These are phyloP conservation scores for Penicillium diatomitis DNA, from an alignment of 495 filamentous ascomycete species.

Conservation along the genomic window DNA sequence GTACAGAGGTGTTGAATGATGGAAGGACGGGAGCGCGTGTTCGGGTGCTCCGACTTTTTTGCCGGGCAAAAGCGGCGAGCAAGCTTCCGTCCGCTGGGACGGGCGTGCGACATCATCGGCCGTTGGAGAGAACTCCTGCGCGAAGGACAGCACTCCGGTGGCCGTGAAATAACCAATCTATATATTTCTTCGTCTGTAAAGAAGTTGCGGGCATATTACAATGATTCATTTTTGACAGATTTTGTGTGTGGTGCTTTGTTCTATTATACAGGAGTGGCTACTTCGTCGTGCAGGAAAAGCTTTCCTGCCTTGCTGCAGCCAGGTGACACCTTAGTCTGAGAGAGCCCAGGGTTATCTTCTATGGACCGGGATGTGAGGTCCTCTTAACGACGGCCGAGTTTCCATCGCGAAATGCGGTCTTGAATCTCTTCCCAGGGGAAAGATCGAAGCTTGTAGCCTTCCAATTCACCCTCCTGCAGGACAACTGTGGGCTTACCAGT, in stretches of 20 bases:
- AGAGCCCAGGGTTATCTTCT: neutral
- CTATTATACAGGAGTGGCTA: conserved; percentile 17
- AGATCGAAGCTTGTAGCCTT: conserved; percentile 33
- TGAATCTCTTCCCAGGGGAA: conserved; percentile 88
- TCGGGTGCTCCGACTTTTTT: conserved; percentile 36
- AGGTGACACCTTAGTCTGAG: conserved; percentile 1
- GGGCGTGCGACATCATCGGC: conserved; percentile 10
- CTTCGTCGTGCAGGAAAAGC: conserved; percentile 3
- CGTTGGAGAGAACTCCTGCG: too few relatives aligned
- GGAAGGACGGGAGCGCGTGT: conserved; percentile 19
- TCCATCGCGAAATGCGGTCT: conserved; percentile 73
- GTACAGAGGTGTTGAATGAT: conserved; percentile 18
- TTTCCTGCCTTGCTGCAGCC: neutral
- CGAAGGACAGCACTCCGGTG: too few relatives aligned
- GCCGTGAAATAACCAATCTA: neutral
- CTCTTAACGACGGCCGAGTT: conserved; percentile 59
- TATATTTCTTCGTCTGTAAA: neutral
- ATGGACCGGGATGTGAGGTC: neutral
- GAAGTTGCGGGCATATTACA: neutral
- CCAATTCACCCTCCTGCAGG: conserved; percentile 61
- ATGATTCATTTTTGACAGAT: conserved; percentile 18
- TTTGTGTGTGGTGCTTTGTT: conserved; percentile 7
- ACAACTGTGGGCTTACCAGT: conserved; percentile 92
- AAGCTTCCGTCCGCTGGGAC: conserved; percentile 20
- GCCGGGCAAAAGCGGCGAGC: conserved; percentile 37